These are phyloP conservation scores for Mycena olivaceomarginata DNA, from an alignment of 768 basidiomycete species.

Conservation along the genomic window DNA sequence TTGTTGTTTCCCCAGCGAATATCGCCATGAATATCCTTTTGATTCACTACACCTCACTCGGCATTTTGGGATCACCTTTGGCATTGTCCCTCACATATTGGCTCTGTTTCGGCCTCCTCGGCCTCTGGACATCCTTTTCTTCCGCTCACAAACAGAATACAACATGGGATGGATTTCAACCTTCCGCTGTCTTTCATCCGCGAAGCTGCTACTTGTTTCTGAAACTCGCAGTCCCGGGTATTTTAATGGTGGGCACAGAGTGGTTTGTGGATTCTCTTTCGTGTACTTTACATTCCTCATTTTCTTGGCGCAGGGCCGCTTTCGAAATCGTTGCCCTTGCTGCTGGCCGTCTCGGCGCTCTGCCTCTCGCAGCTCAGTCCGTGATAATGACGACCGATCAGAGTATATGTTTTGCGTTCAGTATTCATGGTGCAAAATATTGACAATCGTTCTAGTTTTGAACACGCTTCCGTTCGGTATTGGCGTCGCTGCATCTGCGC, in stretches of 20 bases:
- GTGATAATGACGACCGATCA: conserved; percentile 90
- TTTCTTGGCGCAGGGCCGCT: conserved; percentile 73
- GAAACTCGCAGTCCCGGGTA: conserved; percentile 83
- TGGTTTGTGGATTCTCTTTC: conserved; percentile 66
- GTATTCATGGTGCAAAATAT: neutral
- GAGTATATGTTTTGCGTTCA: conserved; percentile 60
- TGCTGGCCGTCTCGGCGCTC: conserved; percentile 81
- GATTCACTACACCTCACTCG: conserved; percentile 79
- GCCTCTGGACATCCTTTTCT: conserved; percentile 69
- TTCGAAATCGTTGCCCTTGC: conserved; percentile 90
- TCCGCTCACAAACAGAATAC: conserved; percentile 71
- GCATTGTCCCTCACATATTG: conserved; percentile 84
- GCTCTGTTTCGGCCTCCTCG: conserved; percentile 76
- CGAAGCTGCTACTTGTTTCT: conserved; percentile 75
- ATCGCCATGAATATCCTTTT: conserved; percentile 74
- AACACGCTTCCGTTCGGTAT: conserved; percentile 88
- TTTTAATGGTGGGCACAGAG: conserved; percentile 88
- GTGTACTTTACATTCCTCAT: conserved; percentile 10
- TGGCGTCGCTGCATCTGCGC: conserved; percentile 83
- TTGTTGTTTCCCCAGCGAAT: conserved; percentile 81
- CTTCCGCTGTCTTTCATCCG: conserved; percentile 64
- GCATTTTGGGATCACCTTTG: conserved; percentile 79
- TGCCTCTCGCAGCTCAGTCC: conserved; percentile 84
- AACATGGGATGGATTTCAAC: conserved; percentile 79
- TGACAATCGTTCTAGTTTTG: conserved; percentile 64